phyloP scores from a whole-genome alignment of 1,284 basidiomycete genomes.

The Lignosus rhinocerotis region DNA sequence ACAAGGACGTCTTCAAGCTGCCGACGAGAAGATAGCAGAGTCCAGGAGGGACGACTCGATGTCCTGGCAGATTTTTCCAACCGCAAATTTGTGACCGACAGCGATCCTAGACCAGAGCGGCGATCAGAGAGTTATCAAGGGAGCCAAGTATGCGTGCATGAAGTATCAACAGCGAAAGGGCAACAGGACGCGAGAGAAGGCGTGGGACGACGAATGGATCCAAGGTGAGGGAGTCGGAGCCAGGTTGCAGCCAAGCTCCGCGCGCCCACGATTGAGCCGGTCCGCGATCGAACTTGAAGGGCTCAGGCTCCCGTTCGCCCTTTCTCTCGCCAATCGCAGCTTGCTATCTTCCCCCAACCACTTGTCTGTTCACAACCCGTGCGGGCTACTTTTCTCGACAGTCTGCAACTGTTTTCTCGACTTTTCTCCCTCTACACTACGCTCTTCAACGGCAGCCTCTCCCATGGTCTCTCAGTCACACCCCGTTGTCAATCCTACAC shows the following conservation, averaged over 20 bases:
- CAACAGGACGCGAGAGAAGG: neutral
- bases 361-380: neutral
- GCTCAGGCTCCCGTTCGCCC: neutral
- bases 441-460: no score
- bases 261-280: neutral
- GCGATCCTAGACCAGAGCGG: neutral
- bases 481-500: no score
- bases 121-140: no score
- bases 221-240: neutral
- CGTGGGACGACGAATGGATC: neutral
- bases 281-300: neutral
- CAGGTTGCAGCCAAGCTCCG: no score
- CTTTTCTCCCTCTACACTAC: no score
- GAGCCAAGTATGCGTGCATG: no score
- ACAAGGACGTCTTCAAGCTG: neutral
- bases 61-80: constrained; percentile 4
- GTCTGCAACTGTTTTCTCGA: no score
- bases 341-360: neutral
- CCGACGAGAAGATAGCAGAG: neutral
- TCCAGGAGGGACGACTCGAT: neutral
- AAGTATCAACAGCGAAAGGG: neutral
- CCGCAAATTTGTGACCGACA: constrained; percentile 2
- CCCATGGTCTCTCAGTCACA: no score
- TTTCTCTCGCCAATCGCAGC: neutral
- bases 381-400: no score